Evolutionary conservation across 371 early-diverging fungal species (phyloP).

Genomic region (Blastocladiella emersonii): DNA sequence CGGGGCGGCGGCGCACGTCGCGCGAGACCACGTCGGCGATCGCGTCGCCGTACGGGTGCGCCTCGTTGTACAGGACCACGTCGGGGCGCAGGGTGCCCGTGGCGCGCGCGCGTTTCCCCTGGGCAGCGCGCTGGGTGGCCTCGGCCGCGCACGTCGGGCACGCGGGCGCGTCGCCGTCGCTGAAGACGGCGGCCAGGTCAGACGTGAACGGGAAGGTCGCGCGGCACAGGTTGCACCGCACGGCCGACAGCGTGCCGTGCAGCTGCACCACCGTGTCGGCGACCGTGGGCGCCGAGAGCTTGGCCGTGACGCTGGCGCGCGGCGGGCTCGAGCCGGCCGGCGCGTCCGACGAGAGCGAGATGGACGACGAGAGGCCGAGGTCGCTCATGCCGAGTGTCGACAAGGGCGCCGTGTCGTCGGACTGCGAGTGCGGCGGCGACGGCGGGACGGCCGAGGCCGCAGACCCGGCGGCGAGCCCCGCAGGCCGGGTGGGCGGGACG

Average conservation of each 20-base stretch:
- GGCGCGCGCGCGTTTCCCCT: slow-evolving; percentile 57
- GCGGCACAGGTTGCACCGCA: slow-evolving; percentile 71
- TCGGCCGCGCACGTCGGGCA: slow-evolving; percentile 63
- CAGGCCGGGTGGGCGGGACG: neutral
- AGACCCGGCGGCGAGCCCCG: too few relatives aligned
- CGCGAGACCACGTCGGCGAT: slow-evolving; percentile 53
- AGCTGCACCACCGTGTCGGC: slow-evolving; percentile 57
- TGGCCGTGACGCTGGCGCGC: neutral
- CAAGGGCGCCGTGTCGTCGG: neutral
- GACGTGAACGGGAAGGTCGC: slow-evolving; percentile 41
- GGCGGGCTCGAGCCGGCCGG: neutral
- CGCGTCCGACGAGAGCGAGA: neutral
- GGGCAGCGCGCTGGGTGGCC: slow-evolving; percentile 36
- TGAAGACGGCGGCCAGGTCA: slow-evolving; percentile 35
- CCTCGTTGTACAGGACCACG: slow-evolving; percentile 95
- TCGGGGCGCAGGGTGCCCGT: slow-evolving; percentile 84
- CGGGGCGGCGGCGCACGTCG: slow-evolving; percentile 62
- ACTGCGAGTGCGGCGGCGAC: neutral
- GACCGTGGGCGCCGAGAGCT: neutral
- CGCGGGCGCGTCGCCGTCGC: slow-evolving; percentile 49
- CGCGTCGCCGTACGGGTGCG: slow-evolving; percentile 73
- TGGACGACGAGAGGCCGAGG: too few relatives aligned
- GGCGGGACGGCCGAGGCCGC: too few relatives aligned
- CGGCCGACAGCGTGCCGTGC: slow-evolving; percentile 75
- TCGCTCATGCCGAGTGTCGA: too few relatives aligned